These are phyloP conservation scores for Neoboletus magnificus DNA, from an alignment of 768 basidiomycete species.

Conservation along the genomic window DNA sequence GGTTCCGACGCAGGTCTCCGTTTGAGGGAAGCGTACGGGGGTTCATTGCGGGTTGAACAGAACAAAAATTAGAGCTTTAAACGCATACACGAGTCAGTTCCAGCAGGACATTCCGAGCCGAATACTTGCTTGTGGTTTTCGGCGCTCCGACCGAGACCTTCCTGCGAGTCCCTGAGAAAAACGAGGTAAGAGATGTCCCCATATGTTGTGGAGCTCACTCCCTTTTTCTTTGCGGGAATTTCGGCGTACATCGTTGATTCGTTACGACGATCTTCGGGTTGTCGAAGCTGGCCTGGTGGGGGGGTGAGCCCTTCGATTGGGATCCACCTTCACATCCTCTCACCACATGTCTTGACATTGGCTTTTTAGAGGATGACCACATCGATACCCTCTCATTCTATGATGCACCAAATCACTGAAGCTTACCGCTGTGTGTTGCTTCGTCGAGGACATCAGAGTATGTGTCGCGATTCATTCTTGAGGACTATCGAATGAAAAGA, in stretches of 20 bases:
- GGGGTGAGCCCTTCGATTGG: not conserved
- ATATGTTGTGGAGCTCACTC: not conserved
- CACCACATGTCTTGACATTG: constrained; percentile 7
- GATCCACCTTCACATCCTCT: not conserved
- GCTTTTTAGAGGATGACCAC: not conserved
- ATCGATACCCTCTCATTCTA: not conserved
- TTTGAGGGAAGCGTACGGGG: constrained; percentile 21
- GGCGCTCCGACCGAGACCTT: constrained; percentile 46
- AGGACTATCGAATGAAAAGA: constrained; percentile 12
- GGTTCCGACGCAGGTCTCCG: constrained; percentile 60
- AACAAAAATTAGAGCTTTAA: constrained; percentile 38
- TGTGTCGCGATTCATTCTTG: constrained; percentile 32
- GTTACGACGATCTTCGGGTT: constrained; percentile 4
- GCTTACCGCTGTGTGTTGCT: constrained; percentile 31
- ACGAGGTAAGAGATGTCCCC: constrained; percentile 5
- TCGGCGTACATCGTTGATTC: not conserved
- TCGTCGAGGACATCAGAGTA: constrained; percentile 44
- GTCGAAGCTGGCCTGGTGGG: constrained; percentile 12
- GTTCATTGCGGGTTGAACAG: not conserved
- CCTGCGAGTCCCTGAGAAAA: constrained; percentile 9
- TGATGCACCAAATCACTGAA: not conserved
- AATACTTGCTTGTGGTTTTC: constrained; percentile 53
- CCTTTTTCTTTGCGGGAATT: constrained; percentile 6
- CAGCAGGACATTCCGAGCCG: not conserved
- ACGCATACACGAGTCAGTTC: constrained; percentile 20